These are phyloP conservation scores for Microbotryum scabiosae DNA, from an alignment of 1,284 basidiomycete species.

Conservation along the genomic window DNA sequence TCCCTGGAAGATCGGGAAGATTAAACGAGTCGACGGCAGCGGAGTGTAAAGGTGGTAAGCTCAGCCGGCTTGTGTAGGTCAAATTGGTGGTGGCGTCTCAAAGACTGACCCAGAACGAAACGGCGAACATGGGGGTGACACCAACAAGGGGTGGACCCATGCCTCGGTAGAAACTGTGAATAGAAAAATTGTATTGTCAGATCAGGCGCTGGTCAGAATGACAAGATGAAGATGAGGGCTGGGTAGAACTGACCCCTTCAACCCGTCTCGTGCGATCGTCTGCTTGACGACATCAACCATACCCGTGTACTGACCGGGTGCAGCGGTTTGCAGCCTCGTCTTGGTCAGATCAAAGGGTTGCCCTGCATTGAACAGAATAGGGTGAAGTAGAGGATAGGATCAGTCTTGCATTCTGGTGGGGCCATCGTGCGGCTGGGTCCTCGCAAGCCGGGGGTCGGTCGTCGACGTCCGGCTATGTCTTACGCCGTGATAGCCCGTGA, in stretches of 20 bases:
- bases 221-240: background rate
- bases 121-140: conserved; percentile 95
- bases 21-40: conserved; percentile 4
- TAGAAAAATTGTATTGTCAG: background rate
- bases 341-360: conserved; percentile 98
- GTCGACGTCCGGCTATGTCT: background rate
- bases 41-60: background rate
- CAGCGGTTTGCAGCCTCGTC: conserved; percentile 88
- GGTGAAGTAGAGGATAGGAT: background rate
- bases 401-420: background rate
- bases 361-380: conserved; percentile 48
- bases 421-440: background rate
- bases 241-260: conserved; percentile 58
- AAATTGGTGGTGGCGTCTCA: background rate
- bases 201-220: background rate
- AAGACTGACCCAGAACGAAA: conserved; percentile 84
- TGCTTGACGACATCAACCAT: conserved; percentile 89
- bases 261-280: conserved; percentile 78
- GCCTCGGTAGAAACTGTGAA: conserved; percentile 76
- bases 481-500: too few species aligned
- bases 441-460: background rate
- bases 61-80: background rate
- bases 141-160: conserved; percentile 93
- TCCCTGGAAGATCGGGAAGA: conserved; percentile 50
- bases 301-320: conserved; percentile 81